Percentiles rank a stretch among this genome's conserved stretches.
phyloP scores from a whole-genome alignment of 2,329 filamentous ascomycete genomes.

The Colletotrichum trifolii region DNA sequence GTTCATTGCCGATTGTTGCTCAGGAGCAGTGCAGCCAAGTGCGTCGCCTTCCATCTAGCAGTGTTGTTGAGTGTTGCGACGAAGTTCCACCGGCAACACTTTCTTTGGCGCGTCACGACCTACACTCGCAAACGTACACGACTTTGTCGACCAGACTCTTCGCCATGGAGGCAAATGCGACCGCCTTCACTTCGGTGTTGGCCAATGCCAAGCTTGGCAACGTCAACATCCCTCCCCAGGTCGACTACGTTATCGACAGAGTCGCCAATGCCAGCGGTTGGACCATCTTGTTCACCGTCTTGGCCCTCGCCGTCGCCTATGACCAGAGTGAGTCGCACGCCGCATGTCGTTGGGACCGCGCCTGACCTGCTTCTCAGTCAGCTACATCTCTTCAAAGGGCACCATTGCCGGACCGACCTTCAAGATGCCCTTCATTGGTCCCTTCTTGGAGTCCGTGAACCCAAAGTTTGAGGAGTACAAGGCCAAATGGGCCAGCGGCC shows the following conservation, averaged over 20 bases:
- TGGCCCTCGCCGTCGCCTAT: conserved; percentile 80
- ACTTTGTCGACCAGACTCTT: background rate
- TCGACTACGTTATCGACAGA: conserved; percentile 66
- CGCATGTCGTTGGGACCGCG: background rate
- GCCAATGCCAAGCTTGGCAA: conserved; percentile 67
- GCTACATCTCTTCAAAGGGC: conserved; percentile 80
- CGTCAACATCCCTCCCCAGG: conserved; percentile 63
- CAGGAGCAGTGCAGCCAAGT: conserved; percentile 6
- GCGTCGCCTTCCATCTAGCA: conserved; percentile 1
- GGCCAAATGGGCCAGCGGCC: conserved; percentile 90
- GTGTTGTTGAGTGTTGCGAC: conserved; percentile 9
- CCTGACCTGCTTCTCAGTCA: conserved; percentile 61
- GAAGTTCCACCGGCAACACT: conserved; percentile 2
- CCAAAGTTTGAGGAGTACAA: conserved; percentile 93
- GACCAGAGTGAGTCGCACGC: conserved; percentile 80
- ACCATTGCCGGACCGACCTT: conserved; percentile 78
- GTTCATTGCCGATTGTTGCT: conserved; percentile 2
- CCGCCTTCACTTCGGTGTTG: conserved; percentile 76
- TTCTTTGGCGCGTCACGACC: conserved; percentile 10
- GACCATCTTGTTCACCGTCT: conserved; percentile 75
- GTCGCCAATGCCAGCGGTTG: conserved; percentile 65
- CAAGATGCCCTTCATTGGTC: conserved; percentile 92
- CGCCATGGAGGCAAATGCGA: conserved; percentile 68
- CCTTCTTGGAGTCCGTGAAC: conserved; percentile 91
- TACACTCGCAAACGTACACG: background rate